Evolutionary conservation across 2,329 filamentous ascomycete species (phyloP), one percentile per base, ranked within the genome.

Genomic region (Emmonsia crescens): DNA sequence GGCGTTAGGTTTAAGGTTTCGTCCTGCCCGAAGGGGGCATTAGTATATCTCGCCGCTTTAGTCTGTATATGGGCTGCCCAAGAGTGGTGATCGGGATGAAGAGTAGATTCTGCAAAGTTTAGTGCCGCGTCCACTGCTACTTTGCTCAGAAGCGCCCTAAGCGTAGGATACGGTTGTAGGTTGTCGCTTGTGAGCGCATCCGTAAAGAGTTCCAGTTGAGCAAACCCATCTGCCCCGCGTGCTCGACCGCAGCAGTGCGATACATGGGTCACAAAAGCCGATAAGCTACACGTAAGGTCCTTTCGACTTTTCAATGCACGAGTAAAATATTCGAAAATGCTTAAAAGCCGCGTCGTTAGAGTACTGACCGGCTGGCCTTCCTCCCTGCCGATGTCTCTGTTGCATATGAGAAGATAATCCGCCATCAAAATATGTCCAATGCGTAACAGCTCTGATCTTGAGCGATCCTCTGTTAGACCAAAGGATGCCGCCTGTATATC

Each of bases 41-140:
- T 59, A 57, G 70, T 69, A 38, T 63, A 66, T 27, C 64, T 59
- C 52, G 68, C 67, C 12, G 68, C 70, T 31, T 65, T 67, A 58
- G 75, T 69, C 62, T 76, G 74, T 29, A 77, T 69, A 16, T 75
- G 70, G 14, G 72, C 63, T 5, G 76, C 75, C 73, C 75, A 77
- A 16, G 68, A 60, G 63, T 76, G 74, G 60, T 75, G 73, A 42
- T 75, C 70, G 2, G 71, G 68, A 49, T 75, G 72, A 51, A 71
- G 66, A 19, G 72, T 75, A 10, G 64, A 66, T 63, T 76, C 75
- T 10, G 76, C 75, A 63, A 76, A 73, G 5, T 70, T 67, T 71
- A 77, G 75, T 3, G 75, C 75, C 14, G 72, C 68, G 59, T 77
- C 75, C 14, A 75, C 70, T 1, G 73, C 71, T 5, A 76, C 66